Evolutionary conservation across 257 asterid species (phyloP).

Genomic region (Haberlea rhodopensis): DNA sequence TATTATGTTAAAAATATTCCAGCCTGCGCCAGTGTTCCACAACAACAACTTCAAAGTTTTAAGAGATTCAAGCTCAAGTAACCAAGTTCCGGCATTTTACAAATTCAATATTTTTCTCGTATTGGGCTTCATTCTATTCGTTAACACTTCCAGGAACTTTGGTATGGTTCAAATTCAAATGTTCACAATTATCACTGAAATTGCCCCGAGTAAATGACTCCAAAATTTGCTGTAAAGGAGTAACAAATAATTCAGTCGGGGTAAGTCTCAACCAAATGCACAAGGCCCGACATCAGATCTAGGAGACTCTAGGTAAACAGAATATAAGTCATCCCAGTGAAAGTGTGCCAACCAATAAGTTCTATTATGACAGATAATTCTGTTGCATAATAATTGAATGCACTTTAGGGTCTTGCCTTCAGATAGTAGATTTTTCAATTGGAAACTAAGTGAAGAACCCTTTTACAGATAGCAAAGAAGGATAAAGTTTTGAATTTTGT

Average conservation of each 20-base stretch:
- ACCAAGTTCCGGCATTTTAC: background rate
- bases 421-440: background rate
- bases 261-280: background rate
- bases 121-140: no score
- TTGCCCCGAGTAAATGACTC: background rate
- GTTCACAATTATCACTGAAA: conserved; percentile 5
- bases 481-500: no score
- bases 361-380: background rate
- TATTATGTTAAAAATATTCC: no score
- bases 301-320: background rate
- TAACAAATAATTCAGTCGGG: background rate
- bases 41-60: background rate
- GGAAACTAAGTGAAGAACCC: conserved; percentile 1
- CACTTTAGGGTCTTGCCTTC: conserved; percentile 4
- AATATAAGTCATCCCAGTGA: background rate
- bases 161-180: background rate
- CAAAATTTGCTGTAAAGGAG: background rate
- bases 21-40: no score
- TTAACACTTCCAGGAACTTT: no score
- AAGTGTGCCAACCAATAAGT: background rate
- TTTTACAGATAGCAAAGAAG: no score
- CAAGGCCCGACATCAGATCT: background rate
- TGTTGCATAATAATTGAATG: conserved; percentile 3
- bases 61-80: background rate
- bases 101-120: background rate